A percentile compares a stretch with the other conserved stretches of the same genome.
phyloP scores from a whole-genome alignment of 2,329 filamentous ascomycete genomes.

The Paecilomyces niveus region DNA sequence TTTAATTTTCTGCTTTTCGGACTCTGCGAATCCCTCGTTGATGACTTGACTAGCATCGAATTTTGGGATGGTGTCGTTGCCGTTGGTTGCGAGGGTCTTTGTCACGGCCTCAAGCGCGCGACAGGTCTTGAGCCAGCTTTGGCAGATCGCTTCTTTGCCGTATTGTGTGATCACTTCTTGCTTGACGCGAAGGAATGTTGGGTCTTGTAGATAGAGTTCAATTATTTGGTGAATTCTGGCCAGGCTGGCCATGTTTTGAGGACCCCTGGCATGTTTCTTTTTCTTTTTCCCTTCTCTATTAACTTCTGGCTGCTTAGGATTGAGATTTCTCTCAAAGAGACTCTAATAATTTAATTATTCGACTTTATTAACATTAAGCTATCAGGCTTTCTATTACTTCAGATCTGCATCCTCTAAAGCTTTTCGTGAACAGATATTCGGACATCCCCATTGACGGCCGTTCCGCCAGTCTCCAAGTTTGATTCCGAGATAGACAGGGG shows the following conservation, averaged over 20 bases:
- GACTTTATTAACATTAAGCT: no score
- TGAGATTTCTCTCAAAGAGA: no score
- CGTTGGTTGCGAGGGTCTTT: conserved; percentile 27
- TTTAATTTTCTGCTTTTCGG: conserved; percentile 19
- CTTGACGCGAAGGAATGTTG: conserved; percentile 23
- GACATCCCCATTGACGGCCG: no score
- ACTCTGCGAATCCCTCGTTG: conserved; percentile 4
- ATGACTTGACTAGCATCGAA: conserved; percentile 22
- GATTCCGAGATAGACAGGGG: no score
- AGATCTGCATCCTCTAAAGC: no score
- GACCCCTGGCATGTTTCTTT: conserved; percentile 8
- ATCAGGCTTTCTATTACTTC: no score
- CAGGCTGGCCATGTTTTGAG: conserved; percentile 18
- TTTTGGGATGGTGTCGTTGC: conserved; percentile 25
- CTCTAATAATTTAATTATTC: no score
- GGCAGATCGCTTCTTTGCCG: conserved; percentile 25
- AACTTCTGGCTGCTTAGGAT: no score
- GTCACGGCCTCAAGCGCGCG: conserved; percentile 28
- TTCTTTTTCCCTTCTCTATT: neutral
- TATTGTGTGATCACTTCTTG: conserved; percentile 29
- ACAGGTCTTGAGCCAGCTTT: conserved; percentile 36
- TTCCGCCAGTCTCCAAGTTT: no score
- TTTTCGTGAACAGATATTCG: no score
- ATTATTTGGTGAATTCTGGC: conserved; percentile 15
- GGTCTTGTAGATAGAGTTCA: conserved; percentile 9